phyloP scores from a whole-genome alignment of 2,329 filamentous ascomycete species.

The Coleophoma cylindrospora region DNA sequence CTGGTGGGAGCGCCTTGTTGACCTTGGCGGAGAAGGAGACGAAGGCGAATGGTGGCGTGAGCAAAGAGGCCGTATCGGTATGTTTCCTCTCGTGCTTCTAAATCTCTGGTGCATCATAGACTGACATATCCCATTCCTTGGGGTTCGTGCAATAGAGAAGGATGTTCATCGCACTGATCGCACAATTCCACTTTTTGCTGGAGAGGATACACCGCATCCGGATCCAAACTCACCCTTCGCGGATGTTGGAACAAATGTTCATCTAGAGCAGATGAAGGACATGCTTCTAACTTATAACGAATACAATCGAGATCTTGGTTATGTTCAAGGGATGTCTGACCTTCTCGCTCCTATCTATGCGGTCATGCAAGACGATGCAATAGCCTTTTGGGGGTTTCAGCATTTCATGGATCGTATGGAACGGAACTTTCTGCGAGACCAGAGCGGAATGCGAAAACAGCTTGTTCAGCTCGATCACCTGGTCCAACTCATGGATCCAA shows the following conservation, averaged over 20 bases:
- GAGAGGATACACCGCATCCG: slow-evolving; percentile 93
- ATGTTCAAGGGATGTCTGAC: slow-evolving; percentile 98
- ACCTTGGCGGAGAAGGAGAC: slow-evolving; percentile 73
- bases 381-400: slow-evolving; percentile 96
- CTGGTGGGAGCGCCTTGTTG: slow-evolving; percentile 94
- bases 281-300: slow-evolving; percentile 99
- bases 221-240: slow-evolving; percentile 95
- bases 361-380: slow-evolving; percentile 92
- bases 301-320: slow-evolving; percentile 91
- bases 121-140: slow-evolving; percentile 44
- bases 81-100: slow-evolving; percentile 27
- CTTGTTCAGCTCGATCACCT: slow-evolving; percentile 89
- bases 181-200: slow-evolving; percentile 88
- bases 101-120: slow-evolving; percentile 8
- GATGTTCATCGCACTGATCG: slow-evolving; percentile 97
- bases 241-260: slow-evolving; percentile 88
- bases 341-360: slow-evolving; percentile 93
- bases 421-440: slow-evolving; percentile 90
- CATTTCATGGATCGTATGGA: slow-evolving; percentile 98
- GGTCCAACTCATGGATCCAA: slow-evolving; percentile 93
- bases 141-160: slow-evolving; percentile 67
- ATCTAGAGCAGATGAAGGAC: slow-evolving; percentile 98
- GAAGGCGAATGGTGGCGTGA: slow-evolving; percentile 96
- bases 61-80: slow-evolving; percentile 89
- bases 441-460: slow-evolving; percentile 93